Percentiles rank a stretch among this genome's conserved stretches.
These are phyloP conservation scores for Cyberlindnera mississippiensis DNA, from an alignment of 805 yeast species.

Conservation along the genomic window DNA sequence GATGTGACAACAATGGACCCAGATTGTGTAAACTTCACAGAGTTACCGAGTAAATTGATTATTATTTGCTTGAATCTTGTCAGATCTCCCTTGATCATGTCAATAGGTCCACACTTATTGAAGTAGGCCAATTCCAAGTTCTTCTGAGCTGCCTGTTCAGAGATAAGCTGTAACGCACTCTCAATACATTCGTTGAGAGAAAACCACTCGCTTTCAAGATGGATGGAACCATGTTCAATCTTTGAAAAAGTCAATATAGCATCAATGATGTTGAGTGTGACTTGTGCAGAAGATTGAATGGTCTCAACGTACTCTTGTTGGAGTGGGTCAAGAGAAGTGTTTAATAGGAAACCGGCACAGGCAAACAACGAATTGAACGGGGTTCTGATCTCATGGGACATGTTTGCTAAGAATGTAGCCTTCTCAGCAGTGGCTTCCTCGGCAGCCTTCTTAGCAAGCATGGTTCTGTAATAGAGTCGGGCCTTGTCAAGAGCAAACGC, in stretches of 20 bases:
- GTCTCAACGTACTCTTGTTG: conserved; percentile 86
- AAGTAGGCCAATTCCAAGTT: conserved; percentile 72
- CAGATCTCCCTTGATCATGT: conserved; percentile 76
- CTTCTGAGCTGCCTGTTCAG: conserved; percentile 83
- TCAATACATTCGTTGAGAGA: conserved; percentile 80
- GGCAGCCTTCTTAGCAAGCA: conserved; percentile 80
- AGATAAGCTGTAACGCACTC: conserved; percentile 81
- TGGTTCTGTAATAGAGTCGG: conserved; percentile 43
- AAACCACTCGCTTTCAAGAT: conserved; percentile 78
- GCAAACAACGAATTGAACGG: conserved; percentile 91
- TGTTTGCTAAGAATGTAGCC: conserved; percentile 82
- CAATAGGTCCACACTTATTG: conserved; percentile 78
- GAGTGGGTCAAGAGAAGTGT: conserved; percentile 80
- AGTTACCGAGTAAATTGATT: conserved; percentile 78
- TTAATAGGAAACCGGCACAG: conserved; percentile 83
- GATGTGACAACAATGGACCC: conserved; percentile 79
- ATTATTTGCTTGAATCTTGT: conserved; percentile 82
- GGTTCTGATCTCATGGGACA: conserved; percentile 83
- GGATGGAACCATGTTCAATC: conserved; percentile 87
- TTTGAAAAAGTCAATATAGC: conserved; percentile 86
- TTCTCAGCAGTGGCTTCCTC: conserved; percentile 83
- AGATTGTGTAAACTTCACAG: conserved; percentile 75
- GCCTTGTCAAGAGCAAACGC: conserved; percentile 49
- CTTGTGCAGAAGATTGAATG: conserved; percentile 83
- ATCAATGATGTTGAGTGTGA: conserved; percentile 78